Evolutionary conservation across 2,329 filamentous ascomycete species (phyloP).

Genomic region (Sporothrix globosa): DNA sequence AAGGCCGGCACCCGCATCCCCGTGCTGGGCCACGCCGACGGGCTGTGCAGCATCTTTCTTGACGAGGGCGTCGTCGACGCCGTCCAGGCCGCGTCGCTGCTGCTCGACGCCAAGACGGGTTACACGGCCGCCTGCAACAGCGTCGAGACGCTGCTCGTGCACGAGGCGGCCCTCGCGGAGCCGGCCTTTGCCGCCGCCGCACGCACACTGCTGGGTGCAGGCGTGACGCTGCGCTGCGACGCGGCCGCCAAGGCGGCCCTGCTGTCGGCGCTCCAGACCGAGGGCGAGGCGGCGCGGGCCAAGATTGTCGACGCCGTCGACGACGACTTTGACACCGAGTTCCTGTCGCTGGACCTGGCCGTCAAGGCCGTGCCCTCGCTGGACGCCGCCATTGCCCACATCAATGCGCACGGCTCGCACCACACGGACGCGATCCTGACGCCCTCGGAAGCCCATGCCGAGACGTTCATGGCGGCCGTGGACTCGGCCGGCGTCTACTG

Average conservation of each 20-base stretch:
- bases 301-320: conserved; percentile 67
- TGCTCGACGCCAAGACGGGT: conserved; percentile 89
- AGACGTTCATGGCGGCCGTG: conserved; percentile 80
- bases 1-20: conserved; percentile 92
- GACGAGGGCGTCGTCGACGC: conserved; percentile 67
- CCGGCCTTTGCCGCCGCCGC: conserved; percentile 68
- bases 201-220: conserved; percentile 70
- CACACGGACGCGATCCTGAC: conserved; percentile 95
- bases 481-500: conserved; percentile 94
- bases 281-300: conserved; percentile 35
- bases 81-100: conserved; percentile 70
- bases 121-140: conserved; percentile 97
- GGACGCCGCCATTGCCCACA: conserved; percentile 77
- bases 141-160: conserved; percentile 86
- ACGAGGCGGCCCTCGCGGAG: conserved; percentile 69
- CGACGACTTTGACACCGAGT: conserved; percentile 83
- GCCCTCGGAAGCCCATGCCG: conserved; percentile 65
- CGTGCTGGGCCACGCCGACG: conserved; percentile 93
- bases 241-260: conserved; percentile 66
- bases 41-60: conserved; percentile 85
- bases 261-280: conserved; percentile 40
- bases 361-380: conserved; percentile 75
- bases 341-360: conserved; percentile 80
- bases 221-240: conserved; percentile 84
- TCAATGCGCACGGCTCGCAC: conserved; percentile 88